Evolutionary conservation across 805 yeast genomes (phyloP), one percentile per base, ranked within the genome.

Genomic region (Cyberlindnera maritima): DNA sequence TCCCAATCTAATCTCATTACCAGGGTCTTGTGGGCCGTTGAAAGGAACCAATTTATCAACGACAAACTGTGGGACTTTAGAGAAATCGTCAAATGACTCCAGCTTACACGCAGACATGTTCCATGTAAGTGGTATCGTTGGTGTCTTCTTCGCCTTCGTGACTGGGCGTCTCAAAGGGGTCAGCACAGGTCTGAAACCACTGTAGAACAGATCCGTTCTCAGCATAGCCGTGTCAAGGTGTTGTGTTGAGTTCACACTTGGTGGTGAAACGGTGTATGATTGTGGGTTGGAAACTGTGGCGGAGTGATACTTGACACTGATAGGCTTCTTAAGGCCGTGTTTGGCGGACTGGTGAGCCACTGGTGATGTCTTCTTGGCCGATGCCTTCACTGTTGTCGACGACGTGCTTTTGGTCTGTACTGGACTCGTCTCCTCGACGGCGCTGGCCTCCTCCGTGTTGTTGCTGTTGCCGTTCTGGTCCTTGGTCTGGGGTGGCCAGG

Each of bases 161-260:
- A 47, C 43, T 8, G 61, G 62, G 20, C 57, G 50, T 39, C 48
- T 49, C 5, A 60, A 43, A 15, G 64, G 64, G 2, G 60, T 44
- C 23, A 59, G 40, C 8, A 60, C 38, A 4, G 64, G 64, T 55
- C 61, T 57, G 40, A 41, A 59, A 12, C 62, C 62, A 19, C 54
- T 50, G 29, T 47, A 56, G 31, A 57, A 55, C 13, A 58, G 49
- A 21, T 59, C 63, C 4, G 39, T 41, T 39, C 51, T 57, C n/a
- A 59, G 36, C 8, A 47, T 26, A 34, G 47, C 39, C 11, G 41
- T 37, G 37, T 59, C 61, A 4, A 59, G 48, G 29, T 59, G 56
- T n/a, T 55, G 57, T 9, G 62, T 59, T 1, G 61, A 55, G 43
- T 57, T 53, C 19, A 58, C 61, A 1, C 60, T 46, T 15, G 61